These are phyloP conservation scores for Iris macrosiphon DNA, from an alignment of 106 monocot species.

Conservation along the genomic window DNA sequence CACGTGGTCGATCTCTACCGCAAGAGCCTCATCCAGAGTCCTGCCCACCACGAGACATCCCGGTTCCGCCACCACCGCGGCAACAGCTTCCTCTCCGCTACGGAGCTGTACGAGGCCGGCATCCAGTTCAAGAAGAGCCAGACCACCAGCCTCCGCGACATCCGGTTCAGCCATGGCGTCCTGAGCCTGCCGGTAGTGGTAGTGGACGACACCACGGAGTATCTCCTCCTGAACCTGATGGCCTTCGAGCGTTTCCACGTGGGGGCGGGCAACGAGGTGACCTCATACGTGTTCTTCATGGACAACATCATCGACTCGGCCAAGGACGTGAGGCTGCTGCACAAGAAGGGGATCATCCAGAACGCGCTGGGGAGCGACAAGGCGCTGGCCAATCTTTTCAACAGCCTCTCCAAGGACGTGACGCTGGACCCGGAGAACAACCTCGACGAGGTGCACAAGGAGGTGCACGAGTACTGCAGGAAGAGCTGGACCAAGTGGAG, in stretches of 20 bases:
- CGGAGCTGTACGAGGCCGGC: conserved; percentile 78
- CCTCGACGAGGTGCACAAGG: conserved; percentile 45
- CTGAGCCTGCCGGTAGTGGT: conserved; percentile 47
- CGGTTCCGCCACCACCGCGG: not conserved
- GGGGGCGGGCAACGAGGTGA: conserved; percentile 68
- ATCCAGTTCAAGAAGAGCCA: conserved; percentile 43
- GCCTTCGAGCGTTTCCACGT: conserved; percentile 86
- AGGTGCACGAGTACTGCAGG: conserved; percentile 56
- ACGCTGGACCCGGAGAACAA: conserved; percentile 47
- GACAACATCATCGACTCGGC: conserved; percentile 86
- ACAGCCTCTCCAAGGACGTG: conserved; percentile 58
- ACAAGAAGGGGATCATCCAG: conserved; percentile 55
- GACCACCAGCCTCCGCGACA: conserved; percentile 52
- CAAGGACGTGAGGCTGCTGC: conserved; percentile 63
- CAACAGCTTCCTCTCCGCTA: conserved; percentile 55
- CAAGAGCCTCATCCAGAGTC: conserved; percentile 43
- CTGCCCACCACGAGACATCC: not conserved
- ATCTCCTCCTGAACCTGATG: conserved; percentile 73
- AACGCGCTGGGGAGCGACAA: conserved; percentile 87
- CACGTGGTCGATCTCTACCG: conserved; percentile 73
- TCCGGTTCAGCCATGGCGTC: conserved; percentile 51
- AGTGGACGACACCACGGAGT: conserved; percentile 67
- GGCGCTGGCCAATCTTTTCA: conserved; percentile 84
- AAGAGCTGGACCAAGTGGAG: conserved; percentile 69
- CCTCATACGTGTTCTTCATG: conserved; percentile 94